phyloP scores from a whole-genome alignment of 768 basidiomycete species.

The Pleurotus pulmonarius region DNA sequence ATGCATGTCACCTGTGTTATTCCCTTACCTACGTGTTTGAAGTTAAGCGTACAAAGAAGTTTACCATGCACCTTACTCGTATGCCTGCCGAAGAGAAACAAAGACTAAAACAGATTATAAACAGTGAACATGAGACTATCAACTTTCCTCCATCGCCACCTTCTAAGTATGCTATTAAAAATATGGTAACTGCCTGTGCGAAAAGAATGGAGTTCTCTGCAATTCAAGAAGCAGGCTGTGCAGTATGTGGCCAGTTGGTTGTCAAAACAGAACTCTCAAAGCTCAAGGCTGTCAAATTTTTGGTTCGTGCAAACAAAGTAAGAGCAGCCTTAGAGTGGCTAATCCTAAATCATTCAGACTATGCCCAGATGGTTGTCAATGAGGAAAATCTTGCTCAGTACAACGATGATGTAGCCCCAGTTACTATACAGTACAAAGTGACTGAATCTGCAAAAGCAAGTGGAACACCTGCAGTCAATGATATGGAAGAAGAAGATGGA shows the following conservation, averaged over 20 bases:
- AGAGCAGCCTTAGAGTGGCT: slow-evolving; percentile 27
- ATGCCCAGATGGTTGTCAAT: slow-evolving; percentile 24
- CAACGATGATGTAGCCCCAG: slow-evolving; percentile 17
- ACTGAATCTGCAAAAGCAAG: slow-evolving; percentile 15
- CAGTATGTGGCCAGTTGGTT: slow-evolving; percentile 23
- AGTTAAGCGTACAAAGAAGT: no score
- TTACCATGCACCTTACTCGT: no score
- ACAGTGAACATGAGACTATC: no score
- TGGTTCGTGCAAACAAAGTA: slow-evolving; percentile 23
- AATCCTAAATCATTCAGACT: slow-evolving; percentile 29
- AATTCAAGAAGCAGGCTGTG: slow-evolving; percentile 23
- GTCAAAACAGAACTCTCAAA: neutral
- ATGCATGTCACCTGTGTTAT: no score
- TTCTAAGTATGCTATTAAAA: no score
- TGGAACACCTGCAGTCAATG: slow-evolving; percentile 21
- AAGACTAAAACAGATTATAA: no score
- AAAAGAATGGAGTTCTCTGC: no score
- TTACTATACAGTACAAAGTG: slow-evolving; percentile 18
- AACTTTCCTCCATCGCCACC: no score
- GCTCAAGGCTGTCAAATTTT: slow-evolving; percentile 9
- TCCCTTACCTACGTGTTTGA: no score
- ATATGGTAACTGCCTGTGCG: no score
- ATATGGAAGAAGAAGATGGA: slow-evolving; percentile 19
- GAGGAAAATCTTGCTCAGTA: slow-evolving; percentile 20
- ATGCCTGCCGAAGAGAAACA: no score